These are phyloP conservation scores for Panicum virgatum DNA, from an alignment of 202 grass and related monocot genomes.

Conservation along the genomic window DNA sequence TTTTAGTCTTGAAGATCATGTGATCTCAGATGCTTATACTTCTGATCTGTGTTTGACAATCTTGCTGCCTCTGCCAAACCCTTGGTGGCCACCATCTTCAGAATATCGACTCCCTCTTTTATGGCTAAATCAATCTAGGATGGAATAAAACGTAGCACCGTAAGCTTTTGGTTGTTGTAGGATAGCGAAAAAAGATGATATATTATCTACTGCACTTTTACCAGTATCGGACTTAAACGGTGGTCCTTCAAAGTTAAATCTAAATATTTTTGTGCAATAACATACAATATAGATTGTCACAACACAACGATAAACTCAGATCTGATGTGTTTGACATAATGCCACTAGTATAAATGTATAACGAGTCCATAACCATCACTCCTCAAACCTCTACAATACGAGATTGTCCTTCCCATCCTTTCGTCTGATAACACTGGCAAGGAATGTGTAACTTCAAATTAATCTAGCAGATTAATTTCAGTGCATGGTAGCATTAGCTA, in stretches of 20 bases:
- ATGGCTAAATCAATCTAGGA: conserved; percentile 76
- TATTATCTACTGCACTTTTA: too few species aligned
- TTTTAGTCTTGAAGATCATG: conserved; percentile 47
- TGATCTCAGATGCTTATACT: conserved; percentile 82
- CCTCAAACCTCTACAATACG: background rate
- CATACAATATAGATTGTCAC: background rate
- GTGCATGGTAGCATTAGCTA: too few species aligned
- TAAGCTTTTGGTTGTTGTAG: background rate
- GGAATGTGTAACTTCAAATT: background rate
- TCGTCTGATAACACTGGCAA: background rate
- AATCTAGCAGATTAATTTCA: background rate
- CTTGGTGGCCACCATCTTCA: conserved; percentile 66
- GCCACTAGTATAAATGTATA: background rate
- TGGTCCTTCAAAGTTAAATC: too few species aligned
- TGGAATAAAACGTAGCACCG: conserved; percentile 20
- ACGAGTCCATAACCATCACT: background rate
- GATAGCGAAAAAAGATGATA: background rate
- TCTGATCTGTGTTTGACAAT: conserved; percentile 69
- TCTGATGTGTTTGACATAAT: background rate
- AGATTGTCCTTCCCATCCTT: background rate
- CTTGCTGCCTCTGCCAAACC: conserved; percentile 65
- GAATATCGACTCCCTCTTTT: conserved; percentile 68
- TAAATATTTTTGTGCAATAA: background rate
- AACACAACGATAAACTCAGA: background rate
- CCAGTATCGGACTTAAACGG: too few species aligned